Evolutionary conservation across 805 yeast species (phyloP), one percentile per base, ranked within the genome.

Genomic region (Naumovozyma baii): DNA sequence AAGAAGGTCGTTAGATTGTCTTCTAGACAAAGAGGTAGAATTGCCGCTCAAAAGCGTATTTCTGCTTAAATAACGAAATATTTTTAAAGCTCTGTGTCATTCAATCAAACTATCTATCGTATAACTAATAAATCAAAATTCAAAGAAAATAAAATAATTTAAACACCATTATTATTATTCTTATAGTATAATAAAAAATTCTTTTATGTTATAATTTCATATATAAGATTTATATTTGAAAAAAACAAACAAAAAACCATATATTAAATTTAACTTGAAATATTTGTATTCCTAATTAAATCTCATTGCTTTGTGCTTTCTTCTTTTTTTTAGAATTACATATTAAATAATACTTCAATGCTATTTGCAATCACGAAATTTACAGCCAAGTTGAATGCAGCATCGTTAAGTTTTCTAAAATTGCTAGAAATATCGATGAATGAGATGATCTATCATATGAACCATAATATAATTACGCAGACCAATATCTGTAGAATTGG

Each of bases 11-110:
- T 75, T 61, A 83, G 85, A 76, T 80, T 81, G 69, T 76, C 81
- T 72, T 68, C 88, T 57, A 83, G 95, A 80, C 95, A 86, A 76
- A 78, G 76, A 70, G 96, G 92, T 70, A 83, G 92, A 75, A 73
- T 82, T 64, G 81, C 87, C 65, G 66, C 84, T 68, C 86, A 81
- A 75, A 83, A 83, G 82, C 81, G 92, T 69, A 74, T 82, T 62
- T 66, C 87, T 68, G 84, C 85, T 72, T 67, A 62, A 64, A 49
- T 46, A 40, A n/a, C 5, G 5, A 32, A 18, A 19, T 19, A 32
- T 12, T 14, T 22, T n/a, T n/a, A n/a, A 22, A 22, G 7, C 7
- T 22, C 26, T 22, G 9, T 22, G 26, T 22, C 26, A 22, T 22
- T 22, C 26, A 22, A 22, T 10, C 7, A 22, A 22, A 22, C 26